Percentiles rank a stretch among this genome's conserved stretches.
phyloP scores from a whole-genome alignment of 768 basidiomycete species.

The Phaeotremella skinneri region DNA sequence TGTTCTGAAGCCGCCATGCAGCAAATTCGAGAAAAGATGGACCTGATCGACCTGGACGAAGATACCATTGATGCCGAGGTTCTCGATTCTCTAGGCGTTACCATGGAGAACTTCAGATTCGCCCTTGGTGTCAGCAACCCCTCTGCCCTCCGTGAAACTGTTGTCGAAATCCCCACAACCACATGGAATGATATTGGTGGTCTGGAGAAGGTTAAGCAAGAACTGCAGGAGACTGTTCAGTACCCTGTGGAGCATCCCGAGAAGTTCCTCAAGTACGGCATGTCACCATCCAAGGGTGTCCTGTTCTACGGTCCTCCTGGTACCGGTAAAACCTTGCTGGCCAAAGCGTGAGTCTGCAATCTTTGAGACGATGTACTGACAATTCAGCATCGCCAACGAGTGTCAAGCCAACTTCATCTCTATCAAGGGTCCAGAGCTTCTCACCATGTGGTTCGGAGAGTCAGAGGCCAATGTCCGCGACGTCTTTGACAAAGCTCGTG shows the following conservation, averaged over 20 bases:
- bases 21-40: conserved; percentile 99
- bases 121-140: conserved; percentile 97
- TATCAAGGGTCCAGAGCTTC: conserved; percentile 97
- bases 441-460: conserved; percentile 99
- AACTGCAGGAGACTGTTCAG: conserved; percentile 98
- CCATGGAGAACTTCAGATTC: conserved; percentile 99
- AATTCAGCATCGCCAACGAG: conserved; percentile 78
- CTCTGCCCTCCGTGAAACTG: conserved; percentile 96
- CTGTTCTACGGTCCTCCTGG: conserved; percentile 99
- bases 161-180: conserved; percentile 97
- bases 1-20: conserved; percentile 99
- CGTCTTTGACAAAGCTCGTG: conserved; percentile 99
- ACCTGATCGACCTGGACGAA: conserved; percentile 56
- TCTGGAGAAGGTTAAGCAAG: conserved; percentile 98
- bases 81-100: conserved; percentile 96
- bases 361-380: conserved; percentile 7
- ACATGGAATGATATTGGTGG: conserved; percentile 99
- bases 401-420: conserved; percentile 99
- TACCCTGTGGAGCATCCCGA: conserved; percentile 99
- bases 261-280: conserved; percentile 99
- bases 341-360: conserved; percentile 65
- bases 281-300: conserved; percentile 99
- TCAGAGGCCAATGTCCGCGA: conserved; percentile 99
- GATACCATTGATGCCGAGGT: conserved; percentile 99
- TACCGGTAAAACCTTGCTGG: conserved; percentile 98